Base-by-base conservation (phyloP, 768 basidiomycete species). In the Mycena haematopus region DNA sequence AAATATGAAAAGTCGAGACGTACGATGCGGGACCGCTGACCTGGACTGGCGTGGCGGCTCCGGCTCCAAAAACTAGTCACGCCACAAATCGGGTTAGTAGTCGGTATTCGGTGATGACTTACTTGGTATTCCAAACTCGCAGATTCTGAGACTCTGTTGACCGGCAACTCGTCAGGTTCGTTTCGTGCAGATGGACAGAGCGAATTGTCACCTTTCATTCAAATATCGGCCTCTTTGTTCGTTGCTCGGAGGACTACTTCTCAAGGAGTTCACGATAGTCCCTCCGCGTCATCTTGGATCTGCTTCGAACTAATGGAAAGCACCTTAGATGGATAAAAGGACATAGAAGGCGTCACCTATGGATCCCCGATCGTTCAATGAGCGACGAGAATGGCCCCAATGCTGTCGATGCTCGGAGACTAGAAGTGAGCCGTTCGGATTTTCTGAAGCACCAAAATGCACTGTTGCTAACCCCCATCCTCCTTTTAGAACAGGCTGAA, bases 81-180 rank as follows among this genome's bases (percentile, higher is more conserved):
- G n/a, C 73, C 73, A 61, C 65, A 68, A 62, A 58, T 74, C 15
- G 58, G 63, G 72, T 74, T 58, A 47, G 65, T 63, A 13, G 22
- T 6, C 19, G 5, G 22, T 14, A 38, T 21, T 14, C 17, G 35
- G 17, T 29, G 2, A 22, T n/a, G n/a, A n/a, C n/a, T n/a, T 51
- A 29, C 29, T 38, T 47, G 15, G 6, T 31, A 52, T 10, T 35
- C 10, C 8, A 24, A 44, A 6, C 7, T 0, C 49, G 17, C 49
- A 61, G 60, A 5, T 61, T 61, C 25, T 29, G 47, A 15, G 53
- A 55, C 11, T 42, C 60, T 3, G 47, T 62, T 22, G 14, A 17
- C 15, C 53, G 60, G 17, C n/a, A 56, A 25, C 54, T 53, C 3
- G 60, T 40, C 1, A 56, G 51, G 24, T 53, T 62, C 3, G 21